phyloP scores from a whole-genome alignment of 106 monocot species.

The Allium cepa region DNA sequence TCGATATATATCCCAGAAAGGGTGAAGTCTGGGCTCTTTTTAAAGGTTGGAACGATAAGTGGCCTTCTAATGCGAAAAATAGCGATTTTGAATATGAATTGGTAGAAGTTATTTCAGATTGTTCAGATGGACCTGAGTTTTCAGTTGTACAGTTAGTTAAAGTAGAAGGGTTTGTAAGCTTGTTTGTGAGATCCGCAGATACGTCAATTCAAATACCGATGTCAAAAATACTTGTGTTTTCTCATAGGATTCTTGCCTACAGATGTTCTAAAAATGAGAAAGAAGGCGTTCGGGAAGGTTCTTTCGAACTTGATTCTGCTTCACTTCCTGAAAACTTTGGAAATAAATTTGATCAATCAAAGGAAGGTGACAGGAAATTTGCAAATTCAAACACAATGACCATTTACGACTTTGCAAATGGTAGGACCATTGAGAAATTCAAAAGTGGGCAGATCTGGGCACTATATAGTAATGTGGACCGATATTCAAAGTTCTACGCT shows the following conservation, averaged over 20 bases:
- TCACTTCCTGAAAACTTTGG: conserved; percentile 16
- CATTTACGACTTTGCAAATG: conserved; percentile 38
- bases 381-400: conserved; percentile 20
- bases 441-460: conserved; percentile 76
- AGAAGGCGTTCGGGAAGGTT: conserved; percentile 11
- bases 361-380: background rate
- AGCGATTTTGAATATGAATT: conserved; percentile 24
- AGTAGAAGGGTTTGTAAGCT: conserved; percentile 19
- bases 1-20: conserved; percentile 28
- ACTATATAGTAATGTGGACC: conserved; percentile 59
- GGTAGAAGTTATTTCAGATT: conserved; percentile 42
- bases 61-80: conserved; percentile 14
- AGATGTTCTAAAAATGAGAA: conserved; percentile 13
- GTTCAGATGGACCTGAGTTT: conserved; percentile 12
- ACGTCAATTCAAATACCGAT: conserved; percentile 8
- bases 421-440: conserved; percentile 31
- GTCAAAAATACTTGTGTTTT: conserved; percentile 13
- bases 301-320: conserved; percentile 27
- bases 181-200: conserved; percentile 12
- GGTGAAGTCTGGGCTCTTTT: conserved; percentile 61
- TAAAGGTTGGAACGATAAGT: conserved; percentile 36
- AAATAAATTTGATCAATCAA: conserved; percentile 4
- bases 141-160: conserved; percentile 15
- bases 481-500: conserved; percentile 65
- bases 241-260: conserved; percentile 13